Evolutionary conservation across 2,329 filamentous ascomycete species (phyloP).

Genomic region (Mycocentrospora acerina): DNA sequence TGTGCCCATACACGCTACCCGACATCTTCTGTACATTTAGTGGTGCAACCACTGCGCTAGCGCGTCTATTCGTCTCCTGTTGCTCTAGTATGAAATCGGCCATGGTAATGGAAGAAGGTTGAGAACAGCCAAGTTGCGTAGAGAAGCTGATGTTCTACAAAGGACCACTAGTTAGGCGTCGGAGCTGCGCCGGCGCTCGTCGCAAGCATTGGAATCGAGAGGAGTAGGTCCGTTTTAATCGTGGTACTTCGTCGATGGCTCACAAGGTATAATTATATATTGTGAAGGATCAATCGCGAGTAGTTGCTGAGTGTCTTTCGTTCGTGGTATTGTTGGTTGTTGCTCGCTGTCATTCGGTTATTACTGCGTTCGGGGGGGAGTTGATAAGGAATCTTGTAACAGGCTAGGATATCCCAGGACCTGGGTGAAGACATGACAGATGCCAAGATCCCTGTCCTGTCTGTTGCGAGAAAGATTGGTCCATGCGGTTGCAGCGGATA

Average conservation of each 20-base stretch:
- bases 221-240: conserved; percentile 11
- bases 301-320: neutral
- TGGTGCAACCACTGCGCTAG: conserved; percentile 40
- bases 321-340: conserved; percentile 15
- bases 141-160: conserved; percentile 5
- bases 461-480: conserved; percentile 19
- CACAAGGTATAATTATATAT: neutral
- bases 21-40: conserved; percentile 42
- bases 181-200: conserved; percentile 19
- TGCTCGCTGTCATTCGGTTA: conserved; percentile 20
- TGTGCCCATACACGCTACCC: conserved; percentile 23
- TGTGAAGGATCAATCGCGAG: neutral
- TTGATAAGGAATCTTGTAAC: conserved; percentile 27
- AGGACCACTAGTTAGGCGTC: conserved; percentile 30
- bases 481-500: conserved; percentile 4
- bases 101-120: conserved; percentile 21
- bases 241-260: conserved; percentile 6
- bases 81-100: conserved; percentile 27
- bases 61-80: conserved; percentile 34
- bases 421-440: conserved; percentile 28
- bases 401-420: conserved; percentile 25
- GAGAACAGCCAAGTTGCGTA: conserved; percentile 4
- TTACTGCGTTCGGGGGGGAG: conserved; percentile 30
- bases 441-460: conserved; percentile 32
- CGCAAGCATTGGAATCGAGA: conserved; percentile 31